These are phyloP conservation scores for Orbilia brochopaga DNA, from an alignment of 2,329 filamentous ascomycete species.

Conservation along the genomic window DNA sequence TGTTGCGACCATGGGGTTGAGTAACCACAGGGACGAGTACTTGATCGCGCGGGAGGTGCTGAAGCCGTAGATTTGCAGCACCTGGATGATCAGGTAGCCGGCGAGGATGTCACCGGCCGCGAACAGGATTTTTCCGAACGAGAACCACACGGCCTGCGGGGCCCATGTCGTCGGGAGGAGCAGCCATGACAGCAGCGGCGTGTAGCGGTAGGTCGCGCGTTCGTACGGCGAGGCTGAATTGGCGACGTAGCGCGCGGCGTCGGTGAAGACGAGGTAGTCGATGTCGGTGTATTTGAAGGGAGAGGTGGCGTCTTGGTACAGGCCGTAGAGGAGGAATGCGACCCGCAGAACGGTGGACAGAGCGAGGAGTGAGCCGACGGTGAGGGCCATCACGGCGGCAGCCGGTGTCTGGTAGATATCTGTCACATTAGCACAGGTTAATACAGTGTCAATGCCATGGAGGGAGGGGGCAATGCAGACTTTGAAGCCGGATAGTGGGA, in stretches of 20 bases:
- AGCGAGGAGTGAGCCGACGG: slow-evolving; percentile 63
- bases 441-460: background rate
- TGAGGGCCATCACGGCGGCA: slow-evolving; percentile 3
- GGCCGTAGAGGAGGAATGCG: slow-evolving; percentile 80
- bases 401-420: no score
- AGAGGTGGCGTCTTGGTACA: slow-evolving; percentile 89
- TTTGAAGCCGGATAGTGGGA: background rate
- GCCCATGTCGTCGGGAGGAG: slow-evolving; percentile 76
- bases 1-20: slow-evolving; percentile 97
- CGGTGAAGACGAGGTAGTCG: slow-evolving; percentile 97
- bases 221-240: slow-evolving; percentile 77
- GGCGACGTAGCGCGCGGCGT: slow-evolving; percentile 77
- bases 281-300: slow-evolving; percentile 98
- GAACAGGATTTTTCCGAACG: slow-evolving; percentile 86
- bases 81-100: slow-evolving; percentile 74
- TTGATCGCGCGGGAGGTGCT: slow-evolving; percentile 68
- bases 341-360: slow-evolving; percentile 69
- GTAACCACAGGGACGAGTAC: slow-evolving; percentile 86
- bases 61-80: slow-evolving; percentile 53
- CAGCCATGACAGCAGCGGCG: slow-evolving; percentile 89
- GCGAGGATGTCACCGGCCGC: slow-evolving; percentile 81
- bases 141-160: slow-evolving; percentile 68
- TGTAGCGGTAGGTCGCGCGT: slow-evolving; percentile 95
- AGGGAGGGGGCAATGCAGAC: background rate
- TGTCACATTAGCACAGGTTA: background rate